Evolutionary conservation across 257 asterid genomes (phyloP), one percentile per base, ranked within the genome.

Genomic region (Fraxinus quadrangulata): DNA sequence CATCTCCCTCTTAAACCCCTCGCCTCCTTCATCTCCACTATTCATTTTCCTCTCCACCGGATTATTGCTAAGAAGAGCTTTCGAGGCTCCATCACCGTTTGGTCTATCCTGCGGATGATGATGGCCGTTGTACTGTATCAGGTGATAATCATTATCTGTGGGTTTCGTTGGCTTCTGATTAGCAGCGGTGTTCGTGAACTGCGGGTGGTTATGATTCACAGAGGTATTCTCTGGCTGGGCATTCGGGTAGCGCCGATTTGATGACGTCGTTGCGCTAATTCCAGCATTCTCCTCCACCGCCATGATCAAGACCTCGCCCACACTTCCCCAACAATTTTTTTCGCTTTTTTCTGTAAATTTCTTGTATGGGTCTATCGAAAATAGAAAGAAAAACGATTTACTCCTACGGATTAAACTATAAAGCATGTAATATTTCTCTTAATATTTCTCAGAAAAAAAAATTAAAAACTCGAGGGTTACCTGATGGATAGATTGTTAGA

Each of bases 1-100:
- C 91, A 90, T 90, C 49, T 89, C 92, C 84, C 75, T 88, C 85
- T 89, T 87, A 83, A 87, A 89, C 85, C 90, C 96, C 70, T 91
- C 92, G 5, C 84, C 87, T 6, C 61, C 90, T 36, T 78, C 87
- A 51, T 74, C 89, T 6, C 83, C 85, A 78, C 76, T 40, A 40
- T 40, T 40, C 47, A 40, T 9, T 9, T 40, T 77, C 81, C 76
- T 80, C 36, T 84, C 88, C 71, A 59, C 47, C 14, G 81, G 36
- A 17, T 54, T 54, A 54, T 19, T 17, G 59, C 21, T 49, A 17
- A 49, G 19, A 56, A 17, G 26, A n/a, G 31, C 13, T 59, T 59
- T 11, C 67, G 67, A 8, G 14, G 13, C 14, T 40, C 13, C 47
- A 67, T 84, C 79, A 6, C 84, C 89, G 69, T 77, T 77, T 71